A percentile compares a stretch with the other conserved stretches of the same genome.
phyloP scores from a whole-genome alignment of 192 early-diverging fungal species.

The Coemansia sp. region DNA sequence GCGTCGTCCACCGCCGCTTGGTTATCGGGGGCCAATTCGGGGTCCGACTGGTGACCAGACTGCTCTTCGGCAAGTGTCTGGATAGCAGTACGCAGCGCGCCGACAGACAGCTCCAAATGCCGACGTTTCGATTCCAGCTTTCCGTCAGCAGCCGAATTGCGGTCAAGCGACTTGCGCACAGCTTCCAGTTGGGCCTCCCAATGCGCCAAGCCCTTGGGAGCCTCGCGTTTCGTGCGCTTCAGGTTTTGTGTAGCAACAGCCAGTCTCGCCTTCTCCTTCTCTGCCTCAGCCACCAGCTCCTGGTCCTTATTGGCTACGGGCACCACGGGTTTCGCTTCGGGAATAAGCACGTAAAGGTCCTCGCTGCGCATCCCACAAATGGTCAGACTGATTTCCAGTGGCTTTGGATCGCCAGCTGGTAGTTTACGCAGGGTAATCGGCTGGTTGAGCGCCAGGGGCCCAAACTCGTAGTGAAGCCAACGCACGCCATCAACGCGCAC shows the following conservation, averaged over 20 bases:
- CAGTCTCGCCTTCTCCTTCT: neutral
- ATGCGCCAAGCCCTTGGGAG: constrained; percentile 17
- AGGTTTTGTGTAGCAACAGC: constrained; percentile 9
- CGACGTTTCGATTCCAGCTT: neutral
- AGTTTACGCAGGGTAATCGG: constrained; percentile 24
- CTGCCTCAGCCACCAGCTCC: neutral
- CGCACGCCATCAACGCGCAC: constrained; percentile 43
- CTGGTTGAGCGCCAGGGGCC: constrained; percentile 6
- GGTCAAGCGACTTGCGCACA: constrained; percentile 5
- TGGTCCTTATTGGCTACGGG: constrained; percentile 1
- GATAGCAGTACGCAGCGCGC: neutral
- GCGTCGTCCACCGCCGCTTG: constrained; percentile 5
- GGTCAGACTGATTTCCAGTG: constrained; percentile 17
- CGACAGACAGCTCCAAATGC: constrained; percentile 15
- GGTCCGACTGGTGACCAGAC: neutral
- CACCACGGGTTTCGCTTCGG: neutral
- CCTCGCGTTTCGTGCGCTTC: constrained; percentile 17
- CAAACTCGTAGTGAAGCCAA: constrained; percentile 27
- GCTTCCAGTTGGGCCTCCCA: constrained; percentile 30
- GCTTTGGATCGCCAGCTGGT: neutral
- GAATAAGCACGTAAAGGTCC: constrained; percentile 18
- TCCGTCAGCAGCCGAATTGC: neutral
- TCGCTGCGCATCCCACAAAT: constrained; percentile 46
- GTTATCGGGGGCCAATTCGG: neutral
- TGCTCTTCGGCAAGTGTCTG: neutral